Percentiles rank a stretch among this genome's conserved stretches.
Evolutionary conservation across 1,284 basidiomycete species (phyloP).

Genomic region (Exsudoporus floridanus): DNA sequence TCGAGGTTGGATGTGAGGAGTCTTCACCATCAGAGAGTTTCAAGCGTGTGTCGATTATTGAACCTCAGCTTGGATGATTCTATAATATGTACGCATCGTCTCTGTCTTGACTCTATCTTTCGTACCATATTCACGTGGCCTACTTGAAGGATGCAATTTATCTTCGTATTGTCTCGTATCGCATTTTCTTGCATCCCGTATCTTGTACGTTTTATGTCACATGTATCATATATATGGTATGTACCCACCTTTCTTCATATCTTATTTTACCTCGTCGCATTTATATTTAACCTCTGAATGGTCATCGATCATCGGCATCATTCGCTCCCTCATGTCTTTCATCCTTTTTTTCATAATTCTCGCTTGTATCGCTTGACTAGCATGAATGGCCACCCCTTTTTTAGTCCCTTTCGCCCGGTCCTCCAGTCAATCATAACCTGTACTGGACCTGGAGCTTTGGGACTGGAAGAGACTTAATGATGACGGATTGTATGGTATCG

Average conservation of each 20-base stretch:
- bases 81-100: not conserved
- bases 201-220: not conserved
- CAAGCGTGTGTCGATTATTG: conserved; percentile 1
- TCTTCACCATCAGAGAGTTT: not conserved
- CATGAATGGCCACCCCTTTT: not conserved
- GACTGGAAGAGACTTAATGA: not conserved
- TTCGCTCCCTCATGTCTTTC: not conserved
- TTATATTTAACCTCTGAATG: not conserved
- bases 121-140: not conserved
- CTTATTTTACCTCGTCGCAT: not conserved
- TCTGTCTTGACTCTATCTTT: not conserved
- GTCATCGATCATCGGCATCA: no score
- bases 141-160: not conserved
- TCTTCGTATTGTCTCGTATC: not conserved
- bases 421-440: not conserved
- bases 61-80: not conserved
- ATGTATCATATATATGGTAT: not conserved
- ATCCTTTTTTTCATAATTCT: not conserved
- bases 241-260: not conserved
- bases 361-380: not conserved
- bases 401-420: not conserved
- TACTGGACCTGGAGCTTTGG: not conserved
- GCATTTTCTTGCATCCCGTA: not conserved
- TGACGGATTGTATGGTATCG: not conserved
- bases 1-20: conserved; percentile 21